These are phyloP conservation scores for Thecaphora frezii DNA, from an alignment of 1,284 basidiomycete species.

Conservation along the genomic window DNA sequence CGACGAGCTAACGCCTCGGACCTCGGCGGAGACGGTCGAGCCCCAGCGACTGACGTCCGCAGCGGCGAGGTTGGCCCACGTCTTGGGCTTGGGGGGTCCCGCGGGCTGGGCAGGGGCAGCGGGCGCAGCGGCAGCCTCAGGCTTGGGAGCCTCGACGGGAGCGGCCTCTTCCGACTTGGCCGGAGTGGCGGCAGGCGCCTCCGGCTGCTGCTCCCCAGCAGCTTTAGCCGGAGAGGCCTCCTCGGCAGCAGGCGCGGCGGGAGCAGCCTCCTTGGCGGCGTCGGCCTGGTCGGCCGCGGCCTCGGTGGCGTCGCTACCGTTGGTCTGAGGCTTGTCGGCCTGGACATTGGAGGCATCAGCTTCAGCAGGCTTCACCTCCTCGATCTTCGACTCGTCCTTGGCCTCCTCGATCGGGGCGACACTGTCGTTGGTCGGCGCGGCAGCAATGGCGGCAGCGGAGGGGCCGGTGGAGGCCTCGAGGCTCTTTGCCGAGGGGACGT, in stretches of 20 bases:
- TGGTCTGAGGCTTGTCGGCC: constrained; percentile 2
- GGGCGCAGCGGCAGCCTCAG: constrained; percentile 13
- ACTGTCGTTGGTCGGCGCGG: constrained; percentile 9
- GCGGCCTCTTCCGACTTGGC: constrained; percentile 56
- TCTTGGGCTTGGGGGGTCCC: constrained; percentile 53
- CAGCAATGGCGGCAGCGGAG: constrained; percentile 8
- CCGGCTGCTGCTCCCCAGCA: constrained; percentile 22
- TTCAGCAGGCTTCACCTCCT: constrained; percentile 4
- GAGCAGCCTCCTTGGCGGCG: constrained; percentile 37
- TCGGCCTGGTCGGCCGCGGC: constrained; percentile 43
- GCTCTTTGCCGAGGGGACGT: constrained; percentile 26
- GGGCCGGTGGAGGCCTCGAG: constrained; percentile 26
- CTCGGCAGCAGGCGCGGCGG: constrained; percentile 34
- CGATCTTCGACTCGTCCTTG: constrained; percentile 11
- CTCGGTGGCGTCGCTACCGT: constrained; percentile 11
- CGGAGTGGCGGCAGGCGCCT: constrained; percentile 55
- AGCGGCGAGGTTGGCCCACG: constrained; percentile 57
- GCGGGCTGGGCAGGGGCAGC: constrained; percentile 49
- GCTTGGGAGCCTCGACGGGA: constrained; percentile 5
- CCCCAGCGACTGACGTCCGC: constrained; percentile 53
- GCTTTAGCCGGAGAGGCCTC: constrained; percentile 37
- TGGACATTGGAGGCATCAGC: constrained; percentile 9
- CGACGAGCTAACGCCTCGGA: constrained; percentile 32
- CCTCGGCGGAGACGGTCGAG: constrained; percentile 44
- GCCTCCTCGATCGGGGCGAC: constrained; percentile 1